Conservation (phyloP, 805 yeast genomes). For the Yamadazyma phyllophila region DNA sequence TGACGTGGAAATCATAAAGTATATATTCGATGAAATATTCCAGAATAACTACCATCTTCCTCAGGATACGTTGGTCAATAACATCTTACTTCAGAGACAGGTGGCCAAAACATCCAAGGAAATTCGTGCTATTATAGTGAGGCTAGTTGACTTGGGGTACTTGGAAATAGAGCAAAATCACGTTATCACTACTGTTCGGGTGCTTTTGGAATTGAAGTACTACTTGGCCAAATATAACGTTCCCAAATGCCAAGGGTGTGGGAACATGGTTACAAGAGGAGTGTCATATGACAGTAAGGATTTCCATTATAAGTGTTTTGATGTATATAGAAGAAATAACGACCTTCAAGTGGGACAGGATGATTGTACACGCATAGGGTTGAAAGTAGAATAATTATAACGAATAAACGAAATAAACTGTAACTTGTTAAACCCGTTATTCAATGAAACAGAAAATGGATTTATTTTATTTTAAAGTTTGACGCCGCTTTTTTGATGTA, state of each 20-base stretch:
- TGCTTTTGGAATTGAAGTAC: conserved; percentile 47
- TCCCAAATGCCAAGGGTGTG: conserved; percentile 47
- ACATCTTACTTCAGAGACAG: conserved; percentile 1
- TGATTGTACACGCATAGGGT: conserved; percentile 2
- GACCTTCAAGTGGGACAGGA: background rate
- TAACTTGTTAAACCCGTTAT: too few relatives aligned
- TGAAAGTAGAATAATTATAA: conserved; percentile 1
- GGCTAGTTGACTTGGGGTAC: conserved; percentile 12
- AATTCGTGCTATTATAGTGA: conserved; percentile 23
- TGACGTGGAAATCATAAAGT: conserved; percentile 44
- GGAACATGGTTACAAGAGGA: conserved; percentile 54
- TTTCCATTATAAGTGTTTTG: conserved; percentile 51
- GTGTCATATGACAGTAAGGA: conserved; percentile 12
- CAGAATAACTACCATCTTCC: conserved; percentile 6
- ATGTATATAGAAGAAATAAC: conserved; percentile 34
- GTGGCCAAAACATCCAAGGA: conserved; percentile 32
- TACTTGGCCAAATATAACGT: conserved; percentile 33
- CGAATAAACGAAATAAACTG: too few relatives aligned
- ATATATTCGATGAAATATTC: conserved; percentile 42
- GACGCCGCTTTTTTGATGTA: too few relatives aligned
- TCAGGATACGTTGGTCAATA: conserved; percentile 6
- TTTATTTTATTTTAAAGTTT: too few relatives aligned
- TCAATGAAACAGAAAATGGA: too few relatives aligned
- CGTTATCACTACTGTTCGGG: conserved; percentile 38
- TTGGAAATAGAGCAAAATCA: conserved; percentile 20